These are phyloP conservation scores for Neurospora discreta DNA, from an alignment of 495 filamentous ascomycete genomes.

Conservation along the genomic window DNA sequence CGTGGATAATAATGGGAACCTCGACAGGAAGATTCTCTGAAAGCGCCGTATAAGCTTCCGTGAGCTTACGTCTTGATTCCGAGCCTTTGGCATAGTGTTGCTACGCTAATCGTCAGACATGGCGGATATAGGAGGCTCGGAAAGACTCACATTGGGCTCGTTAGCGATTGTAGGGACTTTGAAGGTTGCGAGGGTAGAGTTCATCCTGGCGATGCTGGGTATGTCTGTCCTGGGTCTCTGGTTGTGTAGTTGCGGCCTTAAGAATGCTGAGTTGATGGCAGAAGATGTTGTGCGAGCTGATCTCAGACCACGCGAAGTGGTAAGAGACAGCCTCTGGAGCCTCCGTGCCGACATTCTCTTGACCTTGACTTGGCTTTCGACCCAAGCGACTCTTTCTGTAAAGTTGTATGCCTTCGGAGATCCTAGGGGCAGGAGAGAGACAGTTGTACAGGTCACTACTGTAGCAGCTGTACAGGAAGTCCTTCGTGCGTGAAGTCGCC, in stretches of 20 bases:
- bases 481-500: background rate
- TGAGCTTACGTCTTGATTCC: slow-evolving; percentile 59
- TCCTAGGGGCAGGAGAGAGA: background rate
- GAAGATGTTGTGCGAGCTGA: background rate
- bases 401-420: background rate
- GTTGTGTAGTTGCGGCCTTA: background rate
- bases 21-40: slow-evolving; percentile 51
- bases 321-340: background rate
- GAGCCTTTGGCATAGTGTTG: slow-evolving; percentile 81
- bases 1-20: slow-evolving; percentile 69
- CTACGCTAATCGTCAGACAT: slow-evolving; percentile 34
- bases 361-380: background rate
- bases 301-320: background rate
- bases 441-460: background rate
- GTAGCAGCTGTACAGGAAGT: background rate
- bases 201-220: slow-evolving; percentile 7
- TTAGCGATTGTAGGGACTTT: slow-evolving; percentile 80
- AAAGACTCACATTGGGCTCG: slow-evolving; percentile 73
- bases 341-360: background rate
- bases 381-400: background rate
- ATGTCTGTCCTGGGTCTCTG: background rate
- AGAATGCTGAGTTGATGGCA: background rate
- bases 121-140: background rate
- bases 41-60: slow-evolving; percentile 52
- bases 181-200: slow-evolving; percentile 55